Conservation (phyloP, 2,329 filamentous ascomycete genomes). For the Alternaria tenuissima region DNA sequence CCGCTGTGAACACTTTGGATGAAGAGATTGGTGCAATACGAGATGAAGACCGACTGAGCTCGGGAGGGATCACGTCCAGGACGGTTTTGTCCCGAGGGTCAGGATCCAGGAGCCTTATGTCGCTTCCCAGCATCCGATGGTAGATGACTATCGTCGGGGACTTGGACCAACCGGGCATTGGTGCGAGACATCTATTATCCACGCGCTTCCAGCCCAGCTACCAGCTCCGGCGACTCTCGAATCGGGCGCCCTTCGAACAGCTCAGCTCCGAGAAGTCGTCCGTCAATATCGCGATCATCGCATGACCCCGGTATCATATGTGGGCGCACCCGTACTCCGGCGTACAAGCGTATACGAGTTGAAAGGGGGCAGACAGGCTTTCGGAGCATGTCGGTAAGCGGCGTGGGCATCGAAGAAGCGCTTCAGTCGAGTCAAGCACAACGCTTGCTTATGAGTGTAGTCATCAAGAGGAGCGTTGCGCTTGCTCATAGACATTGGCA, state of each 20-base stretch:
- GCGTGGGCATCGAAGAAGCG: neutral
- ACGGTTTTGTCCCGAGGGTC: neutral
- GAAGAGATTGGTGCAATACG: neutral
- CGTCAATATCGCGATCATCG: neutral
- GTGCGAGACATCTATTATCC: neutral
- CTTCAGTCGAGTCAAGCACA: neutral
- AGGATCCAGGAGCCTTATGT: neutral
- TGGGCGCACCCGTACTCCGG: neutral
- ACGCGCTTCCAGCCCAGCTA: neutral
- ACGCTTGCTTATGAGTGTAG: neutral
- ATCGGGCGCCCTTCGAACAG: neutral
- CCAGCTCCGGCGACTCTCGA: neutral
- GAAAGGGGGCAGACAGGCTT: neutral
- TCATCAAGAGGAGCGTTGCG: neutral
- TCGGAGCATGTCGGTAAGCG: conserved; percentile 1
- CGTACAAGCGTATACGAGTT: neutral
- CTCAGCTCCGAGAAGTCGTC: neutral
- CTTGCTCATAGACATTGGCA: neutral
- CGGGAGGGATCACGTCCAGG: neutral
- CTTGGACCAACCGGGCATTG: neutral
- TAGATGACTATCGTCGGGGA: neutral
- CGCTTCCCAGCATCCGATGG: neutral
- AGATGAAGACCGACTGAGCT: neutral
- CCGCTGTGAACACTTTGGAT: neutral
- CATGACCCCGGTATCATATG: neutral